phyloP scores from a whole-genome alignment of 2,329 filamentous ascomycete species.

The Pseudogymnoascus sp. region DNA sequence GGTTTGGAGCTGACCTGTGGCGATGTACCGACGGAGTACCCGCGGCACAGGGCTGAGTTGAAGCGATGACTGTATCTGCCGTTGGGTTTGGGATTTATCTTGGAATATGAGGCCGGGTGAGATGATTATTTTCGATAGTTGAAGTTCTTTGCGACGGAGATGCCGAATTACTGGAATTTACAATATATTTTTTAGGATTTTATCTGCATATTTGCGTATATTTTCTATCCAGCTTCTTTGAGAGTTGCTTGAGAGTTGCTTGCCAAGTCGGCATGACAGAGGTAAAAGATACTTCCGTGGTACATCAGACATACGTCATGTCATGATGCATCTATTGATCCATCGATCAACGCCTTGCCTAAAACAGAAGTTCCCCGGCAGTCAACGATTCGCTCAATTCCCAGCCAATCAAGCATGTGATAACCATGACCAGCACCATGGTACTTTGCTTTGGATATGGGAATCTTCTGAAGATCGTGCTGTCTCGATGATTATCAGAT shows the following conservation, averaged over 20 bases:
- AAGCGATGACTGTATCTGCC: background rate
- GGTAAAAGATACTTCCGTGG: background rate
- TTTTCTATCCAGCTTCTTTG: background rate
- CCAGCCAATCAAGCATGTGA: constrained; percentile 6
- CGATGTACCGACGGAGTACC: background rate
- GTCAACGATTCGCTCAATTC: background rate
- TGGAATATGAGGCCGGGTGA: too few species aligned
- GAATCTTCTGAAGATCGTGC: background rate
- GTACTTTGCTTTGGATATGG: background rate
- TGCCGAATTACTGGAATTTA: background rate
- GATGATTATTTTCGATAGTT: background rate
- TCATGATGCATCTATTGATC: background rate
- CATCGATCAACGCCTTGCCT: background rate
- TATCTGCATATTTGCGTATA: background rate
- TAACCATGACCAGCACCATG: background rate
- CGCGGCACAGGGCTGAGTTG: background rate
- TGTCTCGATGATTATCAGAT: background rate
- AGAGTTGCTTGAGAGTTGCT: background rate
- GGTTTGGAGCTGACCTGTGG: background rate
- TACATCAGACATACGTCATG: background rate
- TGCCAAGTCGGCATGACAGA: background rate
- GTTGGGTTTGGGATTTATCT: background rate
- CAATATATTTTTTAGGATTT: background rate
- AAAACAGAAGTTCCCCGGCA: background rate
- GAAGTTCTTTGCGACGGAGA: background rate